Base-by-base conservation (phyloP, 2,329 filamentous ascomycete genomes). In the Fusarium nelsonii region DNA sequence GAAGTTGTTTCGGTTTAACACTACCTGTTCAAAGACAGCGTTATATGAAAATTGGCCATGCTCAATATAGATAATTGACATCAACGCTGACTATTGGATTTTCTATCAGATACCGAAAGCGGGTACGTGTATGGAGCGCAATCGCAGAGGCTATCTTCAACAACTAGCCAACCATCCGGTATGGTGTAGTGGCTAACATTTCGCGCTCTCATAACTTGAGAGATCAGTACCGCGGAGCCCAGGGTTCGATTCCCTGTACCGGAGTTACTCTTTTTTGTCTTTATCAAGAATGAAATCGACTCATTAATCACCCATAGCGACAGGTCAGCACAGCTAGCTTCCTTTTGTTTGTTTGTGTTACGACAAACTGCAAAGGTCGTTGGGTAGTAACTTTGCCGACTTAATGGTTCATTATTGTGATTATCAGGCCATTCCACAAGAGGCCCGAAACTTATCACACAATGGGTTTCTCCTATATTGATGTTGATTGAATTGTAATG, bases 161-260 rank as follows among this genome's bases (percentile, higher is more conserved):
- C 3, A 37, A 30, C 11, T 11, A 10, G 5, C 10, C 11, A 44
- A 15, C n/a, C 4, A 62, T 74, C 74, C 73, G 73, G 73, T 76
- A 76, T 76, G 74, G 73, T 76, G 74, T 76, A 75, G 73, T 76
- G 73, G 74, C 73, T 73, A 76, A 76, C 74, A 75, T 75, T 75
- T 75, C 73, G 70, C 74, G 74, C 74, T 76, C 61, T 75, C 74
- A 75, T 52, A 61, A 72, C 54, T 9, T 75, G 68, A 71, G 73
- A 58, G 72, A 72, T 46, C 16, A 49, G 51, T 45, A 65, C 69
- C 71, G 67, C 69, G 69, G 71, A 71, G 71, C 71, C 64, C 66
- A 73, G 71, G 71, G 70, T 73, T 73, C 70, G 68, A 73, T 73
- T 73, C 71, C 71, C 71, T 73, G 71, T 73, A 73, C 71, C 70